A percentile compares a stretch with the other conserved stretches of the same genome.
Conservation (phyloP, 2,329 filamentous ascomycete genomes). For the Dactylellina leptospora region DNA sequence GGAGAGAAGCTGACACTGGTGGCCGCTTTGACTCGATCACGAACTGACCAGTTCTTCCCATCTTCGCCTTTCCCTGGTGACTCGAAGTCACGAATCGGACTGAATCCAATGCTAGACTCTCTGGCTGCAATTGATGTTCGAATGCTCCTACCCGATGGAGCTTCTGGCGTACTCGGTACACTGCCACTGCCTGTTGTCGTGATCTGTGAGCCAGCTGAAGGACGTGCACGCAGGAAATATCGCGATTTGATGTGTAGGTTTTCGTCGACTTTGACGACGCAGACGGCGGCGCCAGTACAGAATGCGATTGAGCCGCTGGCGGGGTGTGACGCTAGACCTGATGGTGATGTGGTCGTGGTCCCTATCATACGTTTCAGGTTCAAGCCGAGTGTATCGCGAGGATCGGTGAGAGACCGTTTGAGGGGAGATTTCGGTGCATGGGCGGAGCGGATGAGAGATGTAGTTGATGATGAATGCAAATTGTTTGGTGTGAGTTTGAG, state of each 20-base stretch:
- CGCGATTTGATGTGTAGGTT: slow-evolving; percentile 71
- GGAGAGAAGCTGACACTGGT: slow-evolving; percentile 88
- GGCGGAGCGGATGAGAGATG: slow-evolving; percentile 27
- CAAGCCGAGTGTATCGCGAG: slow-evolving; percentile 64
- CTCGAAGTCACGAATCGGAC: slow-evolving; percentile 58
- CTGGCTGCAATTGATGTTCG: slow-evolving; percentile 65
- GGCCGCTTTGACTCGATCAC: slow-evolving; percentile 91
- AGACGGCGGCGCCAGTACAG: slow-evolving; percentile 90
- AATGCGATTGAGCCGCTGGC: slow-evolving; percentile 80
- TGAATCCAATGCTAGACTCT: slow-evolving; percentile 61
- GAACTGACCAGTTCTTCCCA: slow-evolving; percentile 82
- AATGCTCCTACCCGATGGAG: slow-evolving; percentile 72
- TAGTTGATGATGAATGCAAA: slow-evolving; percentile 17
- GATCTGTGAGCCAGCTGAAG: slow-evolving; percentile 71
- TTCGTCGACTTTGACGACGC: slow-evolving; percentile 81
- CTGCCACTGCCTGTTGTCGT: slow-evolving; percentile 63
- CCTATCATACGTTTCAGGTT: slow-evolving; percentile 86
- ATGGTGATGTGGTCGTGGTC: slow-evolving; percentile 83
- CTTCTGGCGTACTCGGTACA: slow-evolving; percentile 66
- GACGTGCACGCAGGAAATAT: slow-evolving; percentile 88
- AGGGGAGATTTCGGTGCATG: slow-evolving; percentile 54
- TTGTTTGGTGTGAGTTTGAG: slow-evolving; percentile 46
- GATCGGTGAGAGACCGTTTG: slow-evolving; percentile 62
- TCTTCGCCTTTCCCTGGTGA: slow-evolving; percentile 72
- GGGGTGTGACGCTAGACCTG: slow-evolving; percentile 82